phyloP scores from a whole-genome alignment of 2,329 filamentous ascomycete genomes.

The Ascochyta lentis region DNA sequence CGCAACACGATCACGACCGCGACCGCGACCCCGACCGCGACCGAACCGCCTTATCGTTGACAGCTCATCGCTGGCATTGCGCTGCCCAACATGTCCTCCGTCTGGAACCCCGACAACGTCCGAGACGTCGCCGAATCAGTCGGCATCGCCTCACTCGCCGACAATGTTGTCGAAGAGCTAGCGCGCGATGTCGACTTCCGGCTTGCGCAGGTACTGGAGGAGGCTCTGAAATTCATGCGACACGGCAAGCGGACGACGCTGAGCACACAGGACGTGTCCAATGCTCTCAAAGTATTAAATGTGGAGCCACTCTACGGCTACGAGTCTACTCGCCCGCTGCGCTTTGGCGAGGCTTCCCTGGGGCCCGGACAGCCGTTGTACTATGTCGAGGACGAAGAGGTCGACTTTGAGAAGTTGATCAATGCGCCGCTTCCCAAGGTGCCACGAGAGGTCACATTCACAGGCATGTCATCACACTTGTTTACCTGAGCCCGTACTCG shows the following conservation, averaged over 20 bases:
- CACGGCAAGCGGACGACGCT: slow-evolving; percentile 85
- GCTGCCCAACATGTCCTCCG: slow-evolving; percentile 53
- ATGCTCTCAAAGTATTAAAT: slow-evolving; percentile 84
- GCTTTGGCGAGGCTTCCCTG: slow-evolving; percentile 91
- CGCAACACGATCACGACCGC: slow-evolving; percentile 13
- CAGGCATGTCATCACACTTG: slow-evolving; percentile 62
- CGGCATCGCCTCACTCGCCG: slow-evolving; percentile 79
- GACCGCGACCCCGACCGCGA: slow-evolving; percentile 5
- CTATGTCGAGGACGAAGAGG: slow-evolving; percentile 97
- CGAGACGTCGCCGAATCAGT: slow-evolving; percentile 96
- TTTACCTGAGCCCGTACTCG: background rate
- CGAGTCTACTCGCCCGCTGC: slow-evolving; percentile 85
- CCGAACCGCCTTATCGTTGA: slow-evolving; percentile 17
- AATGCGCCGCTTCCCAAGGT: slow-evolving; percentile 96
- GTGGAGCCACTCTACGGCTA: slow-evolving; percentile 97
- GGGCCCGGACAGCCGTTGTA: slow-evolving; percentile 94
- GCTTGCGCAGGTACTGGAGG: slow-evolving; percentile 89
- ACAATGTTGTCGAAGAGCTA: slow-evolving; percentile 86
- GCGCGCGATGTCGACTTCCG: slow-evolving; percentile 96
- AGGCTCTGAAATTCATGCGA: slow-evolving; percentile 96
- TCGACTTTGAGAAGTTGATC: slow-evolving; percentile 98
- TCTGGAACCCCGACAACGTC: slow-evolving; percentile 97
- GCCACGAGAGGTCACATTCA: slow-evolving; percentile 89
- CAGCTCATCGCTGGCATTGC: slow-evolving; percentile 18
- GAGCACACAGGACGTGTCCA: slow-evolving; percentile 86